These are phyloP conservation scores for Coelastrella sp. DNA, from an alignment of 139 green algal genomes.

Conservation along the genomic window DNA sequence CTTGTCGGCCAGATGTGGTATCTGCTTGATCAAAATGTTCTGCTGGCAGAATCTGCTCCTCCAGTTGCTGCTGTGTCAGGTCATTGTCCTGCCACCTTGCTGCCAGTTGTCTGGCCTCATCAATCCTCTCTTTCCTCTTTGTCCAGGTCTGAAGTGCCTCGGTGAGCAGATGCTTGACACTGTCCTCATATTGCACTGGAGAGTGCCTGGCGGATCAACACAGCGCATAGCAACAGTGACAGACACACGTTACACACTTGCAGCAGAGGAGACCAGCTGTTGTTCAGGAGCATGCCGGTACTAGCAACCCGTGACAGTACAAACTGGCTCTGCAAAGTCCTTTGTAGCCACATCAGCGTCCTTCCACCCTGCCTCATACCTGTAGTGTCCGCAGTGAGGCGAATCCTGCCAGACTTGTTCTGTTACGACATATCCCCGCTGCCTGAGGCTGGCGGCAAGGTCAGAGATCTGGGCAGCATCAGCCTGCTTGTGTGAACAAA, in stretches of 20 bases:
- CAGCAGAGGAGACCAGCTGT: not conserved
- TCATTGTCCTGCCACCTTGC: not conserved
- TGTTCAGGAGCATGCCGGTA: not conserved
- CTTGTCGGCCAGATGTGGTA: too few species aligned
- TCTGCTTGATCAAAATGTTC: not conserved
- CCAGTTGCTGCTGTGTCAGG: not conserved
- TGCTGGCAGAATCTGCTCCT: not conserved
- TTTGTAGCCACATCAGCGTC: not conserved
- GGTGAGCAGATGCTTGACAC: slow-evolving; percentile 6
- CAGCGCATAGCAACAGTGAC: not conserved
- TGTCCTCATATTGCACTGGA: slow-evolving; percentile 2
- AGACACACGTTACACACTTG: not conserved
- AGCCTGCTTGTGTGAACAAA: slow-evolving; percentile 1
- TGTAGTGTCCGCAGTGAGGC: not conserved
- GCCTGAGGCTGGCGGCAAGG: not conserved
- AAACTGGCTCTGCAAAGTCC: not conserved
- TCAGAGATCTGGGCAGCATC: not conserved
- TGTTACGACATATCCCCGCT: not conserved
- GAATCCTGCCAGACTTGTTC: slow-evolving; percentile 32
- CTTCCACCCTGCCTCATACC: not conserved
- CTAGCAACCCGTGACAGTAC: not conserved
- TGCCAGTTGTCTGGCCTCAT: slow-evolving; percentile 7
- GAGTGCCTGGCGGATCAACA: not conserved
- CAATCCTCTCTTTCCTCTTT: not conserved
- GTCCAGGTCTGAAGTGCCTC: slow-evolving; percentile 14